A percentile compares a stretch with the other conserved stretches of the same genome.
Evolutionary conservation across 805 yeast species (phyloP).

Genomic region (Barnettozyma salicaria): DNA sequence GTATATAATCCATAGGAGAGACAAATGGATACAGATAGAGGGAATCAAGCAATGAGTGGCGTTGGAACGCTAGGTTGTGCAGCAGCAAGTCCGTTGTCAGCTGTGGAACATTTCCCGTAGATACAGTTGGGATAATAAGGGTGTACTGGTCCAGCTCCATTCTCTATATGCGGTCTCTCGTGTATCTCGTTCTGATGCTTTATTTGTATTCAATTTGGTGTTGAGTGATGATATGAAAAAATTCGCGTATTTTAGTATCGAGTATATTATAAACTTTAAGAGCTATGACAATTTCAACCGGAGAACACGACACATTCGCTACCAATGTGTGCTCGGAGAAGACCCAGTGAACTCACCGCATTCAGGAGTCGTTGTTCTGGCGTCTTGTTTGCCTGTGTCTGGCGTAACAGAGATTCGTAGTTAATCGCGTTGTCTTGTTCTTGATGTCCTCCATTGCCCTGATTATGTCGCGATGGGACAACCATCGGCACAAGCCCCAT

Average conservation of each 20-base stretch:
- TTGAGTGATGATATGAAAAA: too few relatives aligned
- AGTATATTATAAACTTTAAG: too few relatives aligned
- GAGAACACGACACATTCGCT: not conserved
- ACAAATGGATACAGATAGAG: conserved; percentile 71
- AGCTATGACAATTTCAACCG: too few relatives aligned
- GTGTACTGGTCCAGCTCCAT: conserved; percentile 5
- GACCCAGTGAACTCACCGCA: not conserved
- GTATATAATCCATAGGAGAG: conserved; percentile 60
- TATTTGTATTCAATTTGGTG: not conserved
- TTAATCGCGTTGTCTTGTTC: too few relatives aligned
- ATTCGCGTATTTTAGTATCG: too few relatives aligned
- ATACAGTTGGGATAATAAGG: conserved; percentile 57
- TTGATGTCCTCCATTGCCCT: not conserved
- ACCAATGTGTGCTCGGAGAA: not conserved
- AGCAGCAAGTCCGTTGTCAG: conserved; percentile 67
- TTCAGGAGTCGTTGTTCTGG: not conserved
- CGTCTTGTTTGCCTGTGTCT: not conserved
- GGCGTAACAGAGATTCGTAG: not conserved
- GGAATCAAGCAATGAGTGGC: conserved; percentile 52
- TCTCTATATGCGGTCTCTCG: too few relatives aligned
- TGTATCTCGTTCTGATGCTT: not conserved
- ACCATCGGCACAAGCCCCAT: too few relatives aligned
- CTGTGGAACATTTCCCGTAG: conserved; percentile 90
- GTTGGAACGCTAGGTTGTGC: conserved; percentile 51
- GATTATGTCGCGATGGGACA: not conserved